Conservation (phyloP, 139 green algal genomes). For the Asterochloris erici region DNA sequence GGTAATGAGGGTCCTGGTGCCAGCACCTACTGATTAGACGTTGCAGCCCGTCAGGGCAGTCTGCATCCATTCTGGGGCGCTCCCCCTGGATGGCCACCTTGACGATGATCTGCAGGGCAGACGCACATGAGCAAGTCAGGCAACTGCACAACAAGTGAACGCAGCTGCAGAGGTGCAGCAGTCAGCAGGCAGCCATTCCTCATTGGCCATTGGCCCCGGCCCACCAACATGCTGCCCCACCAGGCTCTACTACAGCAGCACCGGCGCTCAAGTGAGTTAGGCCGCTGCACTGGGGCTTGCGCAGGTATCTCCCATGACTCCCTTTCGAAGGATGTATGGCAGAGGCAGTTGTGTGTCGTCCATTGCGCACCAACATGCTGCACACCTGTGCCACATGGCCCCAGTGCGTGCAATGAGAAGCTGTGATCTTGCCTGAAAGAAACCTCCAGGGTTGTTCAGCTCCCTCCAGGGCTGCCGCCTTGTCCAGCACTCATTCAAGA, state of each 20-base stretch:
- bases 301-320: no score
- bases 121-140: background rate
- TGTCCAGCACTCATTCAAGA: conserved; percentile 54
- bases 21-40: conserved; percentile 50
- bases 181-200: no score
- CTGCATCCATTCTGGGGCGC: conserved; percentile 43
- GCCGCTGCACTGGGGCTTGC: no score
- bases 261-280: no score
- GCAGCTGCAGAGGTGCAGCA: no score
- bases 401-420: background rate
- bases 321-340: no score
- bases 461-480: conserved; percentile 49
- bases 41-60: conserved; percentile 41
- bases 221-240: no score
- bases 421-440: conserved; percentile 39
- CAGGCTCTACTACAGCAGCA: no score
- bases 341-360: no score
- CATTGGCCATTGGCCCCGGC: no score
- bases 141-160: no score
- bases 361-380: no score
- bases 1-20: conserved; percentile 48
- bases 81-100: conserved; percentile 55
- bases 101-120: conserved; percentile 44
- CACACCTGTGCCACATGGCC: background rate
- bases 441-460: conserved; percentile 24